Evolutionary conservation across 2,329 filamentous ascomycete species (phyloP), one percentile per base, ranked within the genome.

Genomic region (Paecilomyces niveus): DNA sequence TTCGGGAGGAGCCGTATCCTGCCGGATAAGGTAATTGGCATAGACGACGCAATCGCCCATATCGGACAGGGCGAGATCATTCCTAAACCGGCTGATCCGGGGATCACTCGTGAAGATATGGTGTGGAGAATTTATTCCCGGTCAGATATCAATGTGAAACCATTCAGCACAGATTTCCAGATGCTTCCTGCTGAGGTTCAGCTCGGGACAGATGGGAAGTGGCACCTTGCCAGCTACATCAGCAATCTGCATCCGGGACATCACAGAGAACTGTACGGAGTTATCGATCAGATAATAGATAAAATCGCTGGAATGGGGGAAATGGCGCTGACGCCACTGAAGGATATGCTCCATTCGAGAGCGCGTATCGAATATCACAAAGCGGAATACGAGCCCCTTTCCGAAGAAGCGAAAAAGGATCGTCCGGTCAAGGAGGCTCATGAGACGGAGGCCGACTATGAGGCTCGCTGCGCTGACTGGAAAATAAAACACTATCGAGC

Each of bases 241-340:
- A 80, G 80, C 60, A 80, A 79, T 57, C 66, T 80, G 6, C 76
- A 79, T 59, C 77, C 78, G 0, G 56, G 59, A 3, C 68, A 68
- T 18, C 61, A 75, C 55, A 57, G 57, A 6, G 56, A 68, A 1
- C 60, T 79, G 3, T 80, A 79, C 60, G 56, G 57, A 3, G 52
- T 74, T 10, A 68, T 80, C 15, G 75, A 77, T 58, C 62, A 70
- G 8, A 22, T 72, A 6, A 70, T 79, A 56, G 63, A 69, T 63
- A 53, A 63, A 21, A 22, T 68, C 1, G 52, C 70, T 26, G 62
- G 62, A 1, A 66, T 71, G 31, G 71, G 64, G 57, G 64, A 72
- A 35, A 59, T 64, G 53, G 62, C 65, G 2, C 57, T 72, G 58
- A 70, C 70, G 1, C 69, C 70, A 15, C 58, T 72, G 24, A 71